These are phyloP conservation scores for Suhomyces terraborum DNA, from an alignment of 1,139 yeast species.

Conservation along the genomic window DNA sequence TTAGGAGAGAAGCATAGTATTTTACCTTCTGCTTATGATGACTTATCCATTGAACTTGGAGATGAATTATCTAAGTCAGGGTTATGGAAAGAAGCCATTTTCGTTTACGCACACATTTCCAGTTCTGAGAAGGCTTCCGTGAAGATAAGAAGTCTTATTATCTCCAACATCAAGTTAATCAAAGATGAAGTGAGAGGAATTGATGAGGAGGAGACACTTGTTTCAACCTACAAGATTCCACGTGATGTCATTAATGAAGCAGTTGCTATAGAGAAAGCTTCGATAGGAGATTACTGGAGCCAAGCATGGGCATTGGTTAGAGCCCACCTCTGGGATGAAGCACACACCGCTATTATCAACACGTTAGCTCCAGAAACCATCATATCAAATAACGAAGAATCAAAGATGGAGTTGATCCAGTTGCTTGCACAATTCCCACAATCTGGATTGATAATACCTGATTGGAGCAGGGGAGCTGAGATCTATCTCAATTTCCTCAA, in stretches of 20 bases:
- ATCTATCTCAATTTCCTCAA: conserved; percentile 52
- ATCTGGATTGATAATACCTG: conserved; percentile 39
- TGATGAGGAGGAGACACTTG: conserved; percentile 37
- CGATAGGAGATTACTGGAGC: conserved; percentile 51
- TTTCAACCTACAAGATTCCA: conserved; percentile 48
- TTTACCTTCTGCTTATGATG: conserved; percentile 30
- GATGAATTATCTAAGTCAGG: conserved; percentile 51
- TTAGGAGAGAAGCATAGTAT: conserved; percentile 22
- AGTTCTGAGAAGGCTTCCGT: conserved; percentile 44
- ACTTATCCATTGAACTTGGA: conserved; percentile 52
- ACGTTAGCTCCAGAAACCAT: conserved; percentile 71
- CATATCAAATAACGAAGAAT: conserved; percentile 42
- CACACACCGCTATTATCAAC: conserved; percentile 57
- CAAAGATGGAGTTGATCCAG: conserved; percentile 29
- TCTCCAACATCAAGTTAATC: conserved; percentile 48
- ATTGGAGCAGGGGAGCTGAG: conserved; percentile 66
- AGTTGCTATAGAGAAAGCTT: conserved; percentile 47
- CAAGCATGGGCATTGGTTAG: conserved; percentile 63
- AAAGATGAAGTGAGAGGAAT: conserved; percentile 24
- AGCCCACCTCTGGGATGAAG: conserved; percentile 64
- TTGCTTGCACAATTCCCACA: conserved; percentile 53
- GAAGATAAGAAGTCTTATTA: conserved; percentile 47
- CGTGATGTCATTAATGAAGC: conserved; percentile 50
- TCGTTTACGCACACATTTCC: conserved; percentile 55
- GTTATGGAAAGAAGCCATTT: conserved; percentile 61